A percentile compares a stretch with the other conserved stretches of the same genome.
Conservation (phyloP, 2,329 filamentous ascomycete species). For the Colletotrichum navitas region DNA sequence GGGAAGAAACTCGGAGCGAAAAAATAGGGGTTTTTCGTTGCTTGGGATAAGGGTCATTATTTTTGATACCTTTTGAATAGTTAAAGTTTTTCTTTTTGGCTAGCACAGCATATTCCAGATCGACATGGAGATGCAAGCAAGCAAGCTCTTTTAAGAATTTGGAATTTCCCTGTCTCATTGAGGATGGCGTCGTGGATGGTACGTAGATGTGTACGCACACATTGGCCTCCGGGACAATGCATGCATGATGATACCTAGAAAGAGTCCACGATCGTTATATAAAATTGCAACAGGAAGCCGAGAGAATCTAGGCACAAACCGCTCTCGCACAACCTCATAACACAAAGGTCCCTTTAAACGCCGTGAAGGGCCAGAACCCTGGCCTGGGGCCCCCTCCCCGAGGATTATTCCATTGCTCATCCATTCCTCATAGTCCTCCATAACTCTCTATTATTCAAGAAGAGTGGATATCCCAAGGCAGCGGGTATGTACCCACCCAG, state of each 20-base stretch:
- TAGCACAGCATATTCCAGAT: too few species aligned
- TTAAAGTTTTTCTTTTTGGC: background rate
- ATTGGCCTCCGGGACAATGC: background rate
- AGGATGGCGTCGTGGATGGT: constrained; percentile 5
- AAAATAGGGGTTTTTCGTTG: background rate
- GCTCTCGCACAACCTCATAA: constrained; percentile 16
- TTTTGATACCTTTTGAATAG: background rate
- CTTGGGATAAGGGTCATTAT: background rate
- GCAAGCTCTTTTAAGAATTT: background rate
- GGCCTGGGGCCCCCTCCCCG: background rate
- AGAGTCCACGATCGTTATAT: constrained; percentile 1
- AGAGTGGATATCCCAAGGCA: constrained; percentile 71
- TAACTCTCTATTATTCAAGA: background rate
- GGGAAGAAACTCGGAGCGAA: background rate
- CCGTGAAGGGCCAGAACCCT: constrained; percentile 10
- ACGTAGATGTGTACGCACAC: background rate
- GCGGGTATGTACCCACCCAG: constrained; percentile 80
- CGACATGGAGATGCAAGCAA: background rate
- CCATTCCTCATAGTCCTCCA: background rate
- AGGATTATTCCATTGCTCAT: constrained; percentile 4
- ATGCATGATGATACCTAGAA: background rate
- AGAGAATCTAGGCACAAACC: background rate
- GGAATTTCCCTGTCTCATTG: constrained; percentile 18
- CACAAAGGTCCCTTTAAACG: constrained; percentile 26
- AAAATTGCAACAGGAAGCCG: constrained; percentile 3